Base-by-base conservation (phyloP, 2,329 filamentous ascomycete genomes). In the Colletotrichum musae region DNA sequence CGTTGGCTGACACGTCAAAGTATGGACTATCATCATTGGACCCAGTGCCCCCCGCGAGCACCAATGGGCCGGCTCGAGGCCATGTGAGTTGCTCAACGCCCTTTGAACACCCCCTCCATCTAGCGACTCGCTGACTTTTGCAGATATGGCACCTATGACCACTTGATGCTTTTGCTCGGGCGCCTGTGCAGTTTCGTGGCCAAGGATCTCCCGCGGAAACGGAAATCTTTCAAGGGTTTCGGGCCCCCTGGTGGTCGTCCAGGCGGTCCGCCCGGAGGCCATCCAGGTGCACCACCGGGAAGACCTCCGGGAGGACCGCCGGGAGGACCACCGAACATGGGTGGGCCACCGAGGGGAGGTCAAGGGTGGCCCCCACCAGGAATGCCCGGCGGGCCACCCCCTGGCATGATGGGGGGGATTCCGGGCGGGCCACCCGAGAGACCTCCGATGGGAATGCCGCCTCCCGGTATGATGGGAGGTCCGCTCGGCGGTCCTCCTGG, bases 141-240 rank as follows among this genome's bases (percentile, higher is more conserved):
- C 63, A 91, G 95, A 26, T 97, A 95, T 75, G 96, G 94, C 47
- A 94, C 94, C 0, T 94, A 93, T 73, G 96, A 99, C 77, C 94
- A 98, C 77, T 82, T 98, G 5, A 87, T 97, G 52, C 86, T 98
- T 4, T 83, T 98, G 1, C 86, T 98, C 26, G 94, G 91, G 9
- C 91, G 96, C 2, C 84, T 97, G 15, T 89, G 92, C 62, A 90
- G 93, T 73, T 98, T 97, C 78, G 88, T 92, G 2, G 89, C 91
- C 1, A 90, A 89, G 72, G 96, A 98, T 77, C 84, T 94, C 16
- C 86, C 88, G 51, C 88, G 96, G 62, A 99, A 99, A 79, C 83
- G 93, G 57, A 91, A 87, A 75, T 88, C 88, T 7, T 86, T 91
- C 66, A 88, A 88, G 73, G 81, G 86, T 53, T 80, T 86, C 36